Evolutionary conservation across 352 stramenopile genomes (phyloP), one percentile per base, ranked within the genome.

Genomic region (Pythium brassicae): DNA sequence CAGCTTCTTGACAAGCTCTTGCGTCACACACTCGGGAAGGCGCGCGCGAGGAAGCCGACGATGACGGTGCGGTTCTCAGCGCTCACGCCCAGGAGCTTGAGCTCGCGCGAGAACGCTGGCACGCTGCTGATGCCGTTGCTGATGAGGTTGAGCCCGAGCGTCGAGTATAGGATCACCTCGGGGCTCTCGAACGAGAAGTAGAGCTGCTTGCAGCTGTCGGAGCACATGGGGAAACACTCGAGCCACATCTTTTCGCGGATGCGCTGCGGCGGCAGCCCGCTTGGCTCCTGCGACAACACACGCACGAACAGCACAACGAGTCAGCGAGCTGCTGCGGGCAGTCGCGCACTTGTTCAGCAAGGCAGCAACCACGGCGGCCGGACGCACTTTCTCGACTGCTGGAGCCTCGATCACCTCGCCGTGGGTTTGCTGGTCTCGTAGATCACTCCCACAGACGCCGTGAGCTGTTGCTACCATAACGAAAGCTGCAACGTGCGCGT

Each of bases 81-180:
- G 53, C 66, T 83, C 17, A 92, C 76, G 20, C 78, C 77, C 68
- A 92, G 81, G 53, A 58, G 79, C 47, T 88, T 87, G 42, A 94
- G 76, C 62, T 94, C 84, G 19, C 84, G 66, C 12, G 82, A 92
- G 57, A 90, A 94, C 23, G 82, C 71, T 39, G 82, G 76, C 22
- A 94, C 84, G 50, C 78, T 91, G 57, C 76, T 89, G 56, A 88
- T 90, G 53, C 84, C 81, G 50, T 90, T 90, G 68, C 78, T 86
- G 59, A 94, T 89, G 55, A 94, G 75, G 43, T 92, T 91, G 15
- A 94, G 78, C 3, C 84, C 84, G 39, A 94, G 53, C 29, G 84
- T 92, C 39, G 84, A 71, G 65, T 92, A 90, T 25, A 94, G 50
- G n/a, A 94, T 81, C 27, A 91, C 76, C 37, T 81, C 72, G 29